Evolutionary conservation across 306 rosid species (phyloP), one percentile per base, ranked within the genome.

Genomic region (Cicer chorassanicum): DNA sequence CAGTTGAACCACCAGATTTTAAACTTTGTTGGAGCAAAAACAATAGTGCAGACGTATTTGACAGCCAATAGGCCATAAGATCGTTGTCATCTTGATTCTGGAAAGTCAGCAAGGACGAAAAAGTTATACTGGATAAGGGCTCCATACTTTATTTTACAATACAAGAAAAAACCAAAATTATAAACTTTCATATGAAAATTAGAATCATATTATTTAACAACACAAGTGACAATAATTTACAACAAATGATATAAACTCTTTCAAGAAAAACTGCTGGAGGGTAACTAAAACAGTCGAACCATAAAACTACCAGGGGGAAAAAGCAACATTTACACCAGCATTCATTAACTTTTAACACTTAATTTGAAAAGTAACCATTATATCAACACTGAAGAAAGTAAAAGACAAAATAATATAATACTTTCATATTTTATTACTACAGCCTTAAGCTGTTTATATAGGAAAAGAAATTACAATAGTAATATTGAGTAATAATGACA

Each of bases 61-160:
- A 90, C 71, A 95, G 75, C 99, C 99, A 95, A 87, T 95, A 95
- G 56, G 98, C 97, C 91, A 95, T 90, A 78, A 87, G 98, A 70
- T 92, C 89, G 73, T 90, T 90, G 88, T 89, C 88, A 69, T 95
- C 99, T 86, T 95, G 99, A 82, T 90, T 87, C 99, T 95, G 97
- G 9, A 80, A 78, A 49, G 81, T 13, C 49, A 70, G 73, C 5
- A 38, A 72, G 12, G 68, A 74, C 63, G 64, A 80, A 38, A 65
- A 75, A 18, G 53, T 66, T 60, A 77, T 43, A 57, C 19, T 18
- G 29, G 57, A 78, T 5, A 59, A 29, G 56, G 10, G 48, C 29
- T 65, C 5, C 41, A 34, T 43, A 81, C 55, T 24, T 62, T 68
- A 36, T 10, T 19, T 70, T 45, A 6, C 11, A 43, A 64, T 66